phyloP scores from a whole-genome alignment of 768 basidiomycete genomes.

The Agaricus blazei region DNA sequence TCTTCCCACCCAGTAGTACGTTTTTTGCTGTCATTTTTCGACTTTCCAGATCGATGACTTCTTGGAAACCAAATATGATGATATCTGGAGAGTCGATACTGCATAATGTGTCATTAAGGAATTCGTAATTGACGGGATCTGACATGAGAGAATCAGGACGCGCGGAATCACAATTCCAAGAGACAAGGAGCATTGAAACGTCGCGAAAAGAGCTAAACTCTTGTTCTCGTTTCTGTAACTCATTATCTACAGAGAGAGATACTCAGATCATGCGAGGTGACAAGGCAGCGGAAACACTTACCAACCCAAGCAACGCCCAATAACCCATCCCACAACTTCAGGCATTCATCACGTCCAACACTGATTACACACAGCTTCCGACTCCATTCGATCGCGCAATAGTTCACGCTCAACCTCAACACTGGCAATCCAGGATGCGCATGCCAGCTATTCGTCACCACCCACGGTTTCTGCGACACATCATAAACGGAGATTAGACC shows the following conservation, averaged over 20 bases:
- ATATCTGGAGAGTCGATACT: slow-evolving; percentile 73
- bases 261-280: not conserved
- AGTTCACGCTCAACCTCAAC: slow-evolving; percentile 61
- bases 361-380: slow-evolving; percentile 70
- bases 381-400: slow-evolving; percentile 65
- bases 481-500: slow-evolving; percentile 84
- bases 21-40: slow-evolving; percentile 92
- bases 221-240: slow-evolving; percentile 68
- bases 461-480: slow-evolving; percentile 69
- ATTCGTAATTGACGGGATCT: slow-evolving; percentile 66
- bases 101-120: slow-evolving; percentile 71
- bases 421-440: slow-evolving; percentile 72
- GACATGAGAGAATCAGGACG: slow-evolving; percentile 71
- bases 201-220: slow-evolving; percentile 78
- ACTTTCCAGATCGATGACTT: slow-evolving; percentile 92
- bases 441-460: slow-evolving; percentile 82
- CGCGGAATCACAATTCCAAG: slow-evolving; percentile 92
- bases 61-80: slow-evolving; percentile 92
- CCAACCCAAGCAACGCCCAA: slow-evolving; percentile 84
- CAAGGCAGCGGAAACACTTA: slow-evolving; percentile 31
- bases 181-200: slow-evolving; percentile 71
- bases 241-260: slow-evolving; percentile 47
- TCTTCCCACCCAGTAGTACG: slow-evolving; percentile 75
- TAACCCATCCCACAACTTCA: slow-evolving; percentile 89
- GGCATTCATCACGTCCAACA: slow-evolving; percentile 63